These are phyloP conservation scores for Lentinula lateritia DNA, from an alignment of 768 basidiomycete species.

Conservation along the genomic window DNA sequence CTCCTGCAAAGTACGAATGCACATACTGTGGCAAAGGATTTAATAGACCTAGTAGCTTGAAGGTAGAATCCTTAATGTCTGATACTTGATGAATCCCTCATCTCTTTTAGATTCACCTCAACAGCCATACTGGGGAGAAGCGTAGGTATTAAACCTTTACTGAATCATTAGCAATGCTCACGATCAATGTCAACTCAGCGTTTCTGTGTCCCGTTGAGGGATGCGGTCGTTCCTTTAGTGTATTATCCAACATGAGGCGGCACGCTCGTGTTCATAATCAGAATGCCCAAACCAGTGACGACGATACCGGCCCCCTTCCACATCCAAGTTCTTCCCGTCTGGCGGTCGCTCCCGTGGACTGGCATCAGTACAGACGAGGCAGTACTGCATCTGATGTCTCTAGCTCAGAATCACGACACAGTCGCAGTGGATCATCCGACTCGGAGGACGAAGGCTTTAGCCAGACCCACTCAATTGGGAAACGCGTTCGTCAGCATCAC, in stretches of 20 bases:
- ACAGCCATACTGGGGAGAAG: constrained; percentile 83
- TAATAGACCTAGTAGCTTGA: constrained; percentile 78
- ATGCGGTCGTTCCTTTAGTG: constrained; percentile 80
- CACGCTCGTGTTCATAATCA: constrained; percentile 70
- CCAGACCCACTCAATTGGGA: constrained; percentile 18
- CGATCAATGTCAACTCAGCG: constrained; percentile 32
- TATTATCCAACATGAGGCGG: constrained; percentile 85
- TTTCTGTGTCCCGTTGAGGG: constrained; percentile 70
- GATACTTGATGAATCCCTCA: not conserved
- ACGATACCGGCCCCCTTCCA: constrained; percentile 28
- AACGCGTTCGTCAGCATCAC: constrained; percentile 26
- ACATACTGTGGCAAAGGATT: constrained; percentile 77
- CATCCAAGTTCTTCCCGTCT: constrained; percentile 2
- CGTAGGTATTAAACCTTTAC: constrained; percentile 41
- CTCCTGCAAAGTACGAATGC: constrained; percentile 65
- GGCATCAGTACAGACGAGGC: constrained; percentile 27
- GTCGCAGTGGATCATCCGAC: constrained; percentile 32
- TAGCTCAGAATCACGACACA: constrained; percentile 33
- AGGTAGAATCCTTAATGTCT: constrained; percentile 34
- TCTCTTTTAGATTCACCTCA: constrained; percentile 63
- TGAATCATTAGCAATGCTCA: constrained; percentile 7
- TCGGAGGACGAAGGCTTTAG: constrained; percentile 21
- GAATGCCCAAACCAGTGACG: constrained; percentile 22
- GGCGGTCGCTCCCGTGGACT: constrained; percentile 4
- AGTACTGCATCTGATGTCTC: constrained; percentile 34